Base-by-base conservation (phyloP, 805 yeast species). In the Pichia deserticola region DNA sequence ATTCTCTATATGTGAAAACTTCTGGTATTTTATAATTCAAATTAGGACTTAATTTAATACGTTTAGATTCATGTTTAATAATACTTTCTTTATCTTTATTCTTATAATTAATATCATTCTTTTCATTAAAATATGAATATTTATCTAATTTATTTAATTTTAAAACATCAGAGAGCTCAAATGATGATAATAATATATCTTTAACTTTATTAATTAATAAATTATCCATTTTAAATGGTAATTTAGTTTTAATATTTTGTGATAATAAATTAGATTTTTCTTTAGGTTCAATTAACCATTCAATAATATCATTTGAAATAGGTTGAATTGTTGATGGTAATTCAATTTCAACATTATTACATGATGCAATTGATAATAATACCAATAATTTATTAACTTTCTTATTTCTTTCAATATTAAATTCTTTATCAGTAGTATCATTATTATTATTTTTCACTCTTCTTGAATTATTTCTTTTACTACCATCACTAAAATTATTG, bases 251-350 rank as follows among this genome's bases (percentile, higher is more conserved):
- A 45, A 61, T 13, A 4, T 45, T 38, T 53, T 63, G 41, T 48
- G 55, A 36, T 20, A 36, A 42, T 33, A 58, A 57, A 34, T 52
- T 58, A 12, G 64, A 60, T 53, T 54, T 57, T 32, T 51, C 42
- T 2, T 27, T 38, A 2, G 43, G 42, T 25, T 56, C 49, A 9
- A 41, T 27, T 32, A 60, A 54, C 71, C 75, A 71, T 7, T 56
- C 52, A 20, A 59, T 59, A 33, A 69, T n/a, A 2, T 47, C 47
- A 15, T 54, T 57, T n/a, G 51, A 38, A 5, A 56, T 34, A 8
- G 53, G 51, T 7, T 33, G 36, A 13, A 50, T 51, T 27, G 59
- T 58, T 3, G 60, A 60, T 5, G 52, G 48, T 33, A 40, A 12
- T 7, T 52, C 47, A 12, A 48, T 30, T 11, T 45, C 32, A 4